phyloP scores from a whole-genome alignment of 2,329 filamentous ascomycete species.

The Colletotrichum kahawae region DNA sequence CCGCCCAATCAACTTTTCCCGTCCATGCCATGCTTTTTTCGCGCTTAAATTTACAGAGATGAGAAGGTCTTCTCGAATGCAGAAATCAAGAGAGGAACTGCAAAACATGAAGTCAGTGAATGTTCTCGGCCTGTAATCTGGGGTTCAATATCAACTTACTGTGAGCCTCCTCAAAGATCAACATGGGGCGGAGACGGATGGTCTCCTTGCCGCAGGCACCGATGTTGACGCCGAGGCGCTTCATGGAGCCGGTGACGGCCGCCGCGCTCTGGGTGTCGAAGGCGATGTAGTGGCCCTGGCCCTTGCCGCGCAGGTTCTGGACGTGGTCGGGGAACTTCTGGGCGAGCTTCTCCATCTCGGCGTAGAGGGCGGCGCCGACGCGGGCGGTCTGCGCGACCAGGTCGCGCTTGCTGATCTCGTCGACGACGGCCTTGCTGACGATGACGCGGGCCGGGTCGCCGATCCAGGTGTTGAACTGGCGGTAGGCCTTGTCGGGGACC shows the following conservation, averaged over 20 bases:
- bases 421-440: slow-evolving; percentile 78
- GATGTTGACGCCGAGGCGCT: slow-evolving; percentile 76
- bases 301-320: slow-evolving; percentile 77
- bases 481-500: slow-evolving; percentile 80
- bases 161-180: slow-evolving; percentile 79
- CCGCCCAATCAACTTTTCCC: neutral
- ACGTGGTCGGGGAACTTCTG: slow-evolving; percentile 72
- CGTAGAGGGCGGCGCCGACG: slow-evolving; percentile 73
- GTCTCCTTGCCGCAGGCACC: slow-evolving; percentile 75
- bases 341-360: slow-evolving; percentile 66
- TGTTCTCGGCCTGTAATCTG: neutral
- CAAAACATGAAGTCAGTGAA: neutral
- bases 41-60: slow-evolving; percentile 28
- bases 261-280: slow-evolving; percentile 77
- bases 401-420: slow-evolving; percentile 73
- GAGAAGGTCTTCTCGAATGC: slow-evolving; percentile 76
- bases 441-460: slow-evolving; percentile 80
- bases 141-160: slow-evolving; percentile 31
- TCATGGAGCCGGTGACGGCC: slow-evolving; percentile 72
- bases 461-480: slow-evolving; percentile 91
- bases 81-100: slow-evolving; percentile 69
- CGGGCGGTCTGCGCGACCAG: slow-evolving; percentile 69
- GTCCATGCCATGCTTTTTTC: neutral
- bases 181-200: slow-evolving; percentile 78
- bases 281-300: slow-evolving; percentile 79